A percentile compares a stretch with the other conserved stretches of the same genome.
Conservation (phyloP, 2,329 filamentous ascomycete genomes). For the Bipolaris sorokiniana region DNA sequence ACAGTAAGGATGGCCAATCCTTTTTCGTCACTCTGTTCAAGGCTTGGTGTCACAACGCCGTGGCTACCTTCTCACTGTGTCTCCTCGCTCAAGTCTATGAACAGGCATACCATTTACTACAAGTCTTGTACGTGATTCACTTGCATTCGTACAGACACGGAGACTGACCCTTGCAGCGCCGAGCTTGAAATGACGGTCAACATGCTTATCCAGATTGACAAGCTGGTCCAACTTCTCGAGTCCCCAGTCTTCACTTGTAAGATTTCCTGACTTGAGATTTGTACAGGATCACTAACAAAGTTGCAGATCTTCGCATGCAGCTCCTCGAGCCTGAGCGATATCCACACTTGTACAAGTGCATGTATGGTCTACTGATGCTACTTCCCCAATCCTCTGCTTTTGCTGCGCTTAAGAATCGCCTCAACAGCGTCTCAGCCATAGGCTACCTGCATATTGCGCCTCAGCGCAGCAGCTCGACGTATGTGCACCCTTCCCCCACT, state of each 20-base stretch:
- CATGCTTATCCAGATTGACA: conserved; percentile 98
- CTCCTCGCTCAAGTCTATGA: conserved; percentile 96
- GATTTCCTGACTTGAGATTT: conserved; percentile 34
- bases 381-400: conserved; percentile 98
- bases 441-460: conserved; percentile 87
- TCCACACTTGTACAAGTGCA: conserved; percentile 94
- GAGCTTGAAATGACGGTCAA: conserved; percentile 99
- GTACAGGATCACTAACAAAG: conserved; percentile 19
- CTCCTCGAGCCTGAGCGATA: conserved; percentile 94
- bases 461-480: conserved; percentile 69
- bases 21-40: conserved; percentile 95
- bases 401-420: conserved; percentile 90
- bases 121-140: conserved; percentile 76
- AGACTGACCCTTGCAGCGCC: conserved; percentile 64
- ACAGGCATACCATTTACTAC: conserved; percentile 92
- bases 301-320: conserved; percentile 84
- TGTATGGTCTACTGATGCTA: conserved; percentile 96
- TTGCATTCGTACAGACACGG: neutral
- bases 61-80: conserved; percentile 95
- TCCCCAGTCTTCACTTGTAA: conserved; percentile 97
- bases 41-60: conserved; percentile 98
- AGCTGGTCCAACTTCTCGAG: conserved; percentile 93
- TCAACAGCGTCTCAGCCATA: conserved; percentile 97
- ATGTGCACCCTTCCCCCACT: conserved; percentile 55
- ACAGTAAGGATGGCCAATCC: conserved; percentile 92